A percentile compares a stretch with the other conserved stretches of the same genome.
phyloP scores from a whole-genome alignment of 345 rosid genomes.

The Arabidopsis thaliana region TAIR10.1 NC_003075.7:16003001-16003500 shows the following conservation, averaged over 20 bases:
- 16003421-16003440: constrained; percentile 96
- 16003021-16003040: background rate
- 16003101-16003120: constrained; percentile 6
- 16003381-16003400: background rate
- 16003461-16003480: constrained; percentile 95
- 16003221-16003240: constrained; percentile 12
- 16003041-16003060: background rate
- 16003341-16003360: constrained; percentile 23
- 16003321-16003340: constrained; percentile 69
- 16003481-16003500: constrained; percentile 89
- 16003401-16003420: constrained; percentile 60
- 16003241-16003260: constrained; percentile 98
- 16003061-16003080: constrained; percentile 3
- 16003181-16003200: background rate
- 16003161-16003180: constrained; percentile 14
- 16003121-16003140: constrained; percentile 8
- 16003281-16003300: constrained; percentile 82
- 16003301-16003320: constrained; percentile 82
- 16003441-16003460: constrained; percentile 99
- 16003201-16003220: background rate
- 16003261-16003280: constrained; percentile 84
- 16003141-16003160: background rate
- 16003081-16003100: constrained; percentile 1
- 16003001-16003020: constrained; percentile 11
- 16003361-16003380: constrained; percentile 9